Conservation (phyloP, 495 filamentous ascomycete species). For the Chaetomium cochliodes region DNA sequence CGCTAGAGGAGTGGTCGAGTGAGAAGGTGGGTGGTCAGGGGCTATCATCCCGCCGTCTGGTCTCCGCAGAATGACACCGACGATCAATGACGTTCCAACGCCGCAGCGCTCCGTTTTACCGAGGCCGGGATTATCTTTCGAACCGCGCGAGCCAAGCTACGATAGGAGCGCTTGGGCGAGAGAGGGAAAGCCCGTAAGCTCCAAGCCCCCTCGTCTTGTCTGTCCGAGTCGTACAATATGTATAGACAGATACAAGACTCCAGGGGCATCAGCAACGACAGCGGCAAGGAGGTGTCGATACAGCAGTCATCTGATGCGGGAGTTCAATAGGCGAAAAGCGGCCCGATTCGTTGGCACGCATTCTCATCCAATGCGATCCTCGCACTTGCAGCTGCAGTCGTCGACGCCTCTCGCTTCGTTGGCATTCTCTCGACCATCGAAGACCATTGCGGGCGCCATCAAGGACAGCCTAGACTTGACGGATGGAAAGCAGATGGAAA, state of each 20-base stretch:
- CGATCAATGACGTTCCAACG: background rate
- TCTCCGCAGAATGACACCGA: background rate
- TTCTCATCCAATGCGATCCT: background rate
- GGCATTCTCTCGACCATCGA: background rate
- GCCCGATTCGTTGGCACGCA: conserved; percentile 7
- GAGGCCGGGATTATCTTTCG: background rate
- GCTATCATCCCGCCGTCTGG: background rate
- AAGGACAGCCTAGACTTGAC: background rate
- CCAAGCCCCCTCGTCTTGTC: too few species aligned
- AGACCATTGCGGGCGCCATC: background rate
- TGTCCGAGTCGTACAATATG: too few species aligned
- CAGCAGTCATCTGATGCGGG: background rate
- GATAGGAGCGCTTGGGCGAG: background rate
- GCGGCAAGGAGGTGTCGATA: too few species aligned
- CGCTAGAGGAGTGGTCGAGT: too few species aligned
- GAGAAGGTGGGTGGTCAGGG: too few species aligned
- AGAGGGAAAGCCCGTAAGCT: background rate
- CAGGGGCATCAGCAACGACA: too few species aligned
- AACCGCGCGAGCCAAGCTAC: background rate
- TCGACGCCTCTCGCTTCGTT: background rate
- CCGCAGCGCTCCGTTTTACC: background rate
- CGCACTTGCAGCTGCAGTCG: background rate
- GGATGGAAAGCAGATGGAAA: too few species aligned
- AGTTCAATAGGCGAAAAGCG: background rate
- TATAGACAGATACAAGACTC: too few species aligned